Evolutionary conservation across 805 yeast genomes (phyloP), one percentile per base, ranked within the genome.

Genomic region (Zygoascus biomembranicola): DNA sequence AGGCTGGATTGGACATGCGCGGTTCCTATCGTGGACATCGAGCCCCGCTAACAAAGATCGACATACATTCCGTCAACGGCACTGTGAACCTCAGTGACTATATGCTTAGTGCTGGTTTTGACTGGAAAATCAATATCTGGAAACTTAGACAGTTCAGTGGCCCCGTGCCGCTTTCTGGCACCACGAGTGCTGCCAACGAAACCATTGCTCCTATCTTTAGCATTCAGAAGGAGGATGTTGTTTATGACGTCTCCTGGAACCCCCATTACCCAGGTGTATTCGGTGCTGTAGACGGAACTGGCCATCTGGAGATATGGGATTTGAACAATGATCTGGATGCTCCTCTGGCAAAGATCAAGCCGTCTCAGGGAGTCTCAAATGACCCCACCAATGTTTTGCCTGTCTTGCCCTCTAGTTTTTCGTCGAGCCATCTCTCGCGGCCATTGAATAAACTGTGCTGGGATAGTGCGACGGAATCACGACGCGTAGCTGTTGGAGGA

Each of bases 51-150:
- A 65, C 73, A 2, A 52, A 61, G n/a, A 31, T 64, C 10, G 61
- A 52, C 32, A 61, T 64, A 45, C 72, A 66, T 49, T 59, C 65
- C 5, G 51, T 58, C 5, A 44, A 47, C 5, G 61, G 65, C 9
- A 52, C 58, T 18, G 52, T 63, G 3, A 66, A 66, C 42, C 49
- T 59, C 10, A 63, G 65, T 18, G 63, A 61, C 41, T 57, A 61
- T 11, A 54, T 70, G 19, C 55, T 72, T 8, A 59, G 66, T 10
- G 54, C 67, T 19, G 64, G 73, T 5, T 57, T 67, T 14, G 77
- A 73, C 57, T 72, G 75, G 72, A 56, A 68, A 3, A 61, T 73
- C 23, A 60, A 62, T 43, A 57, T 73, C 11, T 71, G 75, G 74
- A 52, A 56, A 32, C 52, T 59, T 2, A 51, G 37, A 11, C n/a